phyloP scores from a whole-genome alignment of 2,329 filamentous ascomycete genomes.

The Phyllosticta citriasiana region DNA sequence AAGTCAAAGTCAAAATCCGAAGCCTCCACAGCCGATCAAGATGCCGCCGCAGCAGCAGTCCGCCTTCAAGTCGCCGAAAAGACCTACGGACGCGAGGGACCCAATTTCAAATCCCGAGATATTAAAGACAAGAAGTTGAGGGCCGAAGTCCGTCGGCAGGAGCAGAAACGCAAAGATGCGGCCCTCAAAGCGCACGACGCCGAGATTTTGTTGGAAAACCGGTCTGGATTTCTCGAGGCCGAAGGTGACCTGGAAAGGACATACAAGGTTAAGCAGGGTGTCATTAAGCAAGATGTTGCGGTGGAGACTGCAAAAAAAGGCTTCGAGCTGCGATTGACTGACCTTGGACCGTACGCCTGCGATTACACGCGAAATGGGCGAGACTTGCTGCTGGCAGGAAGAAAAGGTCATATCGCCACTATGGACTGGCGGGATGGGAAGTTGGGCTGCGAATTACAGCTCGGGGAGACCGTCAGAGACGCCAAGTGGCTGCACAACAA shows the following conservation, averaged over 20 bases:
- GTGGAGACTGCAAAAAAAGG: slow-evolving; percentile 84
- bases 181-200: slow-evolving; percentile 82
- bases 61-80: slow-evolving; percentile 37
- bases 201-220: slow-evolving; percentile 85
- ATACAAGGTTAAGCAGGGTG: slow-evolving; percentile 83
- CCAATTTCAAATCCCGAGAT: slow-evolving; percentile 58
- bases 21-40: slow-evolving; percentile 5
- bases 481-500: slow-evolving; percentile 90
- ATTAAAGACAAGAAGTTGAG: slow-evolving; percentile 88
- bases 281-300: slow-evolving; percentile 64
- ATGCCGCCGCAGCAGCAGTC: slow-evolving; percentile 20
- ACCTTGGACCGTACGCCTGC: slow-evolving; percentile 72
- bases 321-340: slow-evolving; percentile 73
- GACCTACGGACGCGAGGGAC: slow-evolving; percentile 69
- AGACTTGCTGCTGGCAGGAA: slow-evolving; percentile 72
- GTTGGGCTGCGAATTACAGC: slow-evolving; percentile 79
- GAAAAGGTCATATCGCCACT: slow-evolving; percentile 89
- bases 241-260: slow-evolving; percentile 84
- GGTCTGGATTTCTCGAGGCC: slow-evolving; percentile 74
- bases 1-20: not conserved
- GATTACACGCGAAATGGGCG: slow-evolving; percentile 88
- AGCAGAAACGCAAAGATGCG: slow-evolving; percentile 74
- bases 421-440: slow-evolving; percentile 96
- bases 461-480: slow-evolving; percentile 83
- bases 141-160: slow-evolving; percentile 65